Evolutionary conservation across 495 filamentous ascomycete species (phyloP).

Genomic region (Xylaria acuta): DNA sequence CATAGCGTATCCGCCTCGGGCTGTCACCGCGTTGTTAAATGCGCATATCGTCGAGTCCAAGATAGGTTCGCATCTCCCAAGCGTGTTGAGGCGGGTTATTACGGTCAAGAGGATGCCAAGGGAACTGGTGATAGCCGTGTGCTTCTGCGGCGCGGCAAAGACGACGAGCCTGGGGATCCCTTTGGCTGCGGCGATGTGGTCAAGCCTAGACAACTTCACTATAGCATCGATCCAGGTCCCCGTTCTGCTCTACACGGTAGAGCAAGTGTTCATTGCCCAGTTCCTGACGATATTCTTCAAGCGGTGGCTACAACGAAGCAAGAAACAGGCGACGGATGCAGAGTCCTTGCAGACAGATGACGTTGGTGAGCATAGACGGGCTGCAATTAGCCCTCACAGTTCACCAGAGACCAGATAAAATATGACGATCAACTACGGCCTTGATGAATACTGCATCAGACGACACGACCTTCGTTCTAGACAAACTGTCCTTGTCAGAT

Average conservation of each 20-base stretch:
- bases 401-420: background rate
- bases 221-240: conserved; percentile 61
- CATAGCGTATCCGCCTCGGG: conserved; percentile 49
- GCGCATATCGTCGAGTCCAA: conserved; percentile 32
- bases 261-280: conserved; percentile 63
- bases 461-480: background rate
- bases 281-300: conserved; percentile 60
- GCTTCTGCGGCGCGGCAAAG: conserved; percentile 64
- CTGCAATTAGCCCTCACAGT: background rate
- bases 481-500: background rate
- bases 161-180: conserved; percentile 62
- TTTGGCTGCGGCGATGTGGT: conserved; percentile 61
- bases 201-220: conserved; percentile 53
- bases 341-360: conserved; percentile 31
- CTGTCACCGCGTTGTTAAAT: conserved; percentile 31
- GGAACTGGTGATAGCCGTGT: conserved; percentile 60
- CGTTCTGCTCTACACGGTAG: conserved; percentile 62
- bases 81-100: conserved; percentile 28
- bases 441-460: background rate
- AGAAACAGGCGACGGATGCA: conserved; percentile 32
- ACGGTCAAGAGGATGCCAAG: conserved; percentile 49
- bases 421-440: too few relatives aligned
- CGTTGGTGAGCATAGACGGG: background rate
- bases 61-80: conserved; percentile 30
- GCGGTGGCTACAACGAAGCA: conserved; percentile 50